These are phyloP conservation scores for Hanseniaspora thailandica DNA, from an alignment of 805 yeast genomes.

Conservation along the genomic window DNA sequence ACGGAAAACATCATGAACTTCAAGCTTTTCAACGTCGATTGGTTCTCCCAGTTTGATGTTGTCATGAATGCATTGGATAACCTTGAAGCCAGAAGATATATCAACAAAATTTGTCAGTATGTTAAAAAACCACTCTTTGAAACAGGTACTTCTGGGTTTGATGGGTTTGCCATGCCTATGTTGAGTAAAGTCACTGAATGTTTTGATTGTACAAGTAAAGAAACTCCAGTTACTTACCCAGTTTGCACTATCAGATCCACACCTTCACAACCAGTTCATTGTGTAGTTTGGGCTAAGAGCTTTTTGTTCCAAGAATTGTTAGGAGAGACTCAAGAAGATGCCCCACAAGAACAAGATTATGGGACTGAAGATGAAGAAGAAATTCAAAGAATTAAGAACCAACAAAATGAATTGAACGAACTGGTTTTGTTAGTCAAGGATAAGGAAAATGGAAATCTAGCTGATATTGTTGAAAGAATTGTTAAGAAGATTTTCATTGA, in stretches of 20 bases:
- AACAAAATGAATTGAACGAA: slow-evolving; percentile 52
- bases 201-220: slow-evolving; percentile 81
- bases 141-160: slow-evolving; percentile 88
- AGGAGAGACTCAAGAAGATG: slow-evolving; percentile 35
- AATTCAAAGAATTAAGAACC: slow-evolving; percentile 50
- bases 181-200: slow-evolving; percentile 76
- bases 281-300: slow-evolving; percentile 95
- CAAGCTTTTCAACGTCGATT: slow-evolving; percentile 51
- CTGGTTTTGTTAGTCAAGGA: slow-evolving; percentile 31
- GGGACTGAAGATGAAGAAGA: slow-evolving; percentile 59
- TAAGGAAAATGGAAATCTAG: slow-evolving; percentile 20
- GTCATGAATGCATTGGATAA: slow-evolving; percentile 91
- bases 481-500: slow-evolving; percentile 48
- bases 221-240: slow-evolving; percentile 81
- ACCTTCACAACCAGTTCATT: slow-evolving; percentile 91
- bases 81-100: slow-evolving; percentile 81
- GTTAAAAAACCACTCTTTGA: slow-evolving; percentile 71
- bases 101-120: slow-evolving; percentile 70
- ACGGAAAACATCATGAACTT: slow-evolving; percentile 83
- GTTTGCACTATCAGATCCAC: slow-evolving; percentile 96
- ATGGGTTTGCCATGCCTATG: slow-evolving; percentile 90
- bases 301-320: slow-evolving; percentile 75
- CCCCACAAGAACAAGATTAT: slow-evolving; percentile 31
- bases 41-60: slow-evolving; percentile 67
- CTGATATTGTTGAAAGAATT: slow-evolving; percentile 29